A percentile compares a stretch with the other conserved stretches of the same genome.
These are phyloP conservation scores for Acrocalymma vagum DNA, from an alignment of 2,329 filamentous ascomycete species.

Conservation along the genomic window DNA sequence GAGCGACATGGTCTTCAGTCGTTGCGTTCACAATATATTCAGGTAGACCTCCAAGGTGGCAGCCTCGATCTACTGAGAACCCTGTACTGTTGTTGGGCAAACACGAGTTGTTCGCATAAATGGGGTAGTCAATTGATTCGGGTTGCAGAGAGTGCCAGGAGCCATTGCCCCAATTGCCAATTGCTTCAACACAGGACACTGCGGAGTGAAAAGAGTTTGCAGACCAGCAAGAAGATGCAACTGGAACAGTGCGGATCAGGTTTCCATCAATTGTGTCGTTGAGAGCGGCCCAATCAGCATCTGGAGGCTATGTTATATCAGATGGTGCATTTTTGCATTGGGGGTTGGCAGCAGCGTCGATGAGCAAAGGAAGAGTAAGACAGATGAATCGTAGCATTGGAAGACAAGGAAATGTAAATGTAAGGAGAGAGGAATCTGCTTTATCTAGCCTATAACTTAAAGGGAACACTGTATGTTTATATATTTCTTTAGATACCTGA, in stretches of 20 bases:
- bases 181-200: conserved; percentile 29
- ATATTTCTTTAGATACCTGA: not conserved
- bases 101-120: conserved; percentile 46
- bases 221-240: conserved; percentile 42
- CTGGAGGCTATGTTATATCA: no score
- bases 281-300: conserved; percentile 31
- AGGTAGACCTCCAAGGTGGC: conserved; percentile 38
- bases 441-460: no score
- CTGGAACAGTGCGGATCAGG: conserved; percentile 39
- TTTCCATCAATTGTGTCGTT: conserved; percentile 41
- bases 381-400: not conserved
- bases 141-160: conserved; percentile 40
- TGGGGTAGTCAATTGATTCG: conserved; percentile 38
- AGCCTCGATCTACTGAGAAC: conserved; percentile 32
- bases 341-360: no score
- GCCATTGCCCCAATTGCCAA: conserved; percentile 36
- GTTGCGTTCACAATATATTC: conserved; percentile 46
- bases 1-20: conserved; percentile 29
- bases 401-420: not conserved
- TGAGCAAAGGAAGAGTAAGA: no score
- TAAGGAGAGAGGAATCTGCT: conserved; percentile 1
- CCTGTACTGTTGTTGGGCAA: conserved; percentile 33
- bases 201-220: conserved; percentile 35
- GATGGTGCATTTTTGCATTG: no score
- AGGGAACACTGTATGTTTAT: not conserved